phyloP scores from a whole-genome alignment of 2,329 filamentous ascomycete genomes.

The Fusarium cyanostomum region DNA sequence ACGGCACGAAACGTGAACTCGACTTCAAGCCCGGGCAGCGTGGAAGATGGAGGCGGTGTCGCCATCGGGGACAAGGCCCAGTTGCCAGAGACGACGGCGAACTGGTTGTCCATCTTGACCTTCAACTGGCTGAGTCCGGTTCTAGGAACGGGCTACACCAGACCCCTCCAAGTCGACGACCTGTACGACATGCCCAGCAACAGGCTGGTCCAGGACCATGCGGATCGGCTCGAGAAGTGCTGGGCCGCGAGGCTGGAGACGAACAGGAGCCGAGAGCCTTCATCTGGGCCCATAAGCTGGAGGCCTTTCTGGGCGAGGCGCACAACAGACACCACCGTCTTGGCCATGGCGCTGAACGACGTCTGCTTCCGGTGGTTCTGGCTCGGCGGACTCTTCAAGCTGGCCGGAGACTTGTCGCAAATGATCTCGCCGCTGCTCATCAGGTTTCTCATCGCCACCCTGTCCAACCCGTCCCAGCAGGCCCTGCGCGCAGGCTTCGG shows the following conservation, averaged over 20 bases:
- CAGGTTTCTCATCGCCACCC: slow-evolving; percentile 18
- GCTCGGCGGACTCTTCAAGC: slow-evolving; percentile 42
- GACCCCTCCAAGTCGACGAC: slow-evolving; percentile 20
- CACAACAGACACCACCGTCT: slow-evolving; percentile 38
- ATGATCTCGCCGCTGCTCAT: slow-evolving; percentile 24
- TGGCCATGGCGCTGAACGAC: slow-evolving; percentile 44
- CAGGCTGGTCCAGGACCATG: slow-evolving; percentile 19
- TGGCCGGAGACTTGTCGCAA: slow-evolving; percentile 38
- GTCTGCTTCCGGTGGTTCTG: slow-evolving; percentile 46
- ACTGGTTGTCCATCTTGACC: slow-evolving; percentile 21
- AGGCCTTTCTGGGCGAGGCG: slow-evolving; percentile 42
- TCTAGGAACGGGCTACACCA: slow-evolving; percentile 19
- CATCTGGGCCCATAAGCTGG: neutral
- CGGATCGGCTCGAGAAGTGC: slow-evolving; percentile 21
- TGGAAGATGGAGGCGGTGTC: neutral
- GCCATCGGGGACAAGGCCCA: neutral
- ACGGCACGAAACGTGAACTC: slow-evolving; percentile 12
- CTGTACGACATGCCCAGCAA: slow-evolving; percentile 22
- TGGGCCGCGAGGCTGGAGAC: slow-evolving; percentile 6
- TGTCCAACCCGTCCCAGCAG: slow-evolving; percentile 19
- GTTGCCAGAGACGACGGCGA: slow-evolving; percentile 11
- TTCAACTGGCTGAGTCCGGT: slow-evolving; percentile 19
- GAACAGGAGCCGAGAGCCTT: neutral
- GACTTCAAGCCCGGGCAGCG: neutral
- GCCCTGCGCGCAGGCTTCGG: slow-evolving; percentile 15